Base-by-base conservation (phyloP, 1,284 basidiomycete genomes). In the Pulveroboletus sp. region DNA sequence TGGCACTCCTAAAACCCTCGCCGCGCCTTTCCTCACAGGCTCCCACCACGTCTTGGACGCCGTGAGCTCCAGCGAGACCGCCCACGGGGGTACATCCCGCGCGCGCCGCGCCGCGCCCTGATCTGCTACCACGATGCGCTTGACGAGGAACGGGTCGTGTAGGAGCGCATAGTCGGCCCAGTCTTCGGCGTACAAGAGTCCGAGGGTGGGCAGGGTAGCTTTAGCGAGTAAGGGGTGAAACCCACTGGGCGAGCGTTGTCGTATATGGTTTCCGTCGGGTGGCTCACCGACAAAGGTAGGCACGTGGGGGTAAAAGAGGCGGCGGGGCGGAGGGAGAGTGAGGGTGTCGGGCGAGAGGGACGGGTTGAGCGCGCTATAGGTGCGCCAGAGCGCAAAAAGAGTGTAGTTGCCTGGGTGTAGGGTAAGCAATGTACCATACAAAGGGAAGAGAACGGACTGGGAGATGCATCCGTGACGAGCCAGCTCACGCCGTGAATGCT, bases 51-150 rank as follows among this genome's bases (percentile, higher is more conserved):
- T 73, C 44, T 78, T 69, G 14, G 85, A 83, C 1, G 77, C 78
- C 4, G 69, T 69, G 28, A 91, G 70, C 47, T 76, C 76, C 63
- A 92, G 82, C 0, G 89, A 82, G n/a, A 83, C 76, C 2, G 84
- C 75, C 67, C 82, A 84, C 2, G 73, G 48, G 63, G 81, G 65
- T 63, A 74, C 43, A 69, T 68, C 57, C 72, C 60, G 55, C 5
- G 65, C 71, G 26, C 70, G 76, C 52, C 75, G 79, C 0, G 91
- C 85, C 0, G 89, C 90, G 5, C 81, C 81, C 35, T 87, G 78
- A 66, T 95, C 92, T 2, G 84, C 85, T 39, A 95, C 76, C 22
- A 95, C 82, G 11, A 91, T 77, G 9, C 91, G 85, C 62, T 92
- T 88, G 48, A 91, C 77, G 22, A 94, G 64, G 69, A 86, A 91